These are phyloP conservation scores for Platanthera guangdongensis DNA, from an alignment of 106 monocot genomes.

Conservation along the genomic window DNA sequence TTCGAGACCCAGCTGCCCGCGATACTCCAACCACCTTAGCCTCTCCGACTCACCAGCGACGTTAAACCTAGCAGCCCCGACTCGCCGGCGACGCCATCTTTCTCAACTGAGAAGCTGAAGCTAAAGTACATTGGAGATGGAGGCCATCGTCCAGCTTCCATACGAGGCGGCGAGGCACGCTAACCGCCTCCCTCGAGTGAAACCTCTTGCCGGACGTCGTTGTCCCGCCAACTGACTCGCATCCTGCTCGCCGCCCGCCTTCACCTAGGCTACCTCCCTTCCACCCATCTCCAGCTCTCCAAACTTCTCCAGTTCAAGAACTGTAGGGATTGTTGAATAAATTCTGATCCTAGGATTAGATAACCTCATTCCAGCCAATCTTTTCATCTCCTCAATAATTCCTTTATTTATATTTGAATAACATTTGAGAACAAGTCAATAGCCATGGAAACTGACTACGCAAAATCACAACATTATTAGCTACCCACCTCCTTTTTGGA, in stretches of 20 bases:
- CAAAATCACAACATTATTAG: slow-evolving; percentile 89
- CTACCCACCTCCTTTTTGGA: slow-evolving; percentile 86
- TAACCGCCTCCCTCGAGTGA: slow-evolving; percentile 53
- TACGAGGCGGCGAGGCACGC: slow-evolving; percentile 50
- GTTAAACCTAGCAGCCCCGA: no score
- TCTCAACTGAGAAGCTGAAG: background rate
- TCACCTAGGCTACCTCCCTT: slow-evolving; percentile 56
- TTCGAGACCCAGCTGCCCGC: no score
- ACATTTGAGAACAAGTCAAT: slow-evolving; percentile 72
- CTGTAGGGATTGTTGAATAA: slow-evolving; percentile 15
- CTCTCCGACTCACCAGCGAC: no score
- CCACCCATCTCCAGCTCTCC: slow-evolving; percentile 58
- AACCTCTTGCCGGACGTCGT: slow-evolving; percentile 74
- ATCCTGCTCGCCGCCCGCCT: slow-evolving; percentile 69
- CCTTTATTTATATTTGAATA: slow-evolving; percentile 7
- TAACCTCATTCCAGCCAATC: background rate
- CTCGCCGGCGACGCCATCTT: no score
- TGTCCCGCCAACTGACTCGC: slow-evolving; percentile 52
- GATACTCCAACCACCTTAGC: no score
- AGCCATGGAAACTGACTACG: slow-evolving; percentile 69
- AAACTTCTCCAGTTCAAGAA: slow-evolving; percentile 53
- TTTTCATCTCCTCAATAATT: background rate
- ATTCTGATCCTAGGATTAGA: no score
- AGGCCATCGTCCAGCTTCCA: slow-evolving; percentile 18
- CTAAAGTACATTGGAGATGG: slow-evolving; percentile 13